phyloP scores from a whole-genome alignment of 345 rosid genomes.

The Trapa bicornis region DNA sequence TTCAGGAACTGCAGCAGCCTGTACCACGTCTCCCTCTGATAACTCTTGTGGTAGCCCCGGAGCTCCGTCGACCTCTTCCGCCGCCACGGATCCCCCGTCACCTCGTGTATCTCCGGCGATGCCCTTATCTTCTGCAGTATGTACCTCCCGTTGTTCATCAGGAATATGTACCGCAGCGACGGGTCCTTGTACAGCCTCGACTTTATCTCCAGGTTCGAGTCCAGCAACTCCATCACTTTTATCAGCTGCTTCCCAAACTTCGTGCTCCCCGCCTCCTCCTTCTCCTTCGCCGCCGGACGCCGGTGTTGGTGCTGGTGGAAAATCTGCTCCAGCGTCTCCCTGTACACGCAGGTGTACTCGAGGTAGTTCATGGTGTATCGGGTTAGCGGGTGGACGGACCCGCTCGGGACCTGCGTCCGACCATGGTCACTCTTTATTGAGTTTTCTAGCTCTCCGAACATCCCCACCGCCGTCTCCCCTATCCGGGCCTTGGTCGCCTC shows the following conservation, averaged over 20 bases:
- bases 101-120: slow-evolving; percentile 44
- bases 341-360: slow-evolving; percentile 63
- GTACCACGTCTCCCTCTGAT: slow-evolving; percentile 83
- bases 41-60: slow-evolving; percentile 66
- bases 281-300: slow-evolving; percentile 1
- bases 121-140: slow-evolving; percentile 65
- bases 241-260: slow-evolving; percentile 32
- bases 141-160: slow-evolving; percentile 91
- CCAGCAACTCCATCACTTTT: slow-evolving; percentile 55
- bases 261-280: slow-evolving; percentile 21
- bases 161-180: slow-evolving; percentile 48
- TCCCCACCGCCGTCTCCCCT: slow-evolving; percentile 48
- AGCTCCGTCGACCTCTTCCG: slow-evolving; percentile 53
- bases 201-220: slow-evolving; percentile 48
- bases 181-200: slow-evolving; percentile 54
- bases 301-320: slow-evolving; percentile 35
- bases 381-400: slow-evolving; percentile 71
- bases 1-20: slow-evolving; percentile 42
- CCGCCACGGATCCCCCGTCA: slow-evolving; percentile 51
- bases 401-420: slow-evolving; percentile 57
- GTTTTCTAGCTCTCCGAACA: slow-evolving; percentile 64
- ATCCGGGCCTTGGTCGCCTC: slow-evolving; percentile 27
- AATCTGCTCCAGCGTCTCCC: slow-evolving; percentile 53
- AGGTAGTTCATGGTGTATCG: slow-evolving; percentile 93
- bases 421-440: slow-evolving; percentile 56